Base-by-base conservation (phyloP, 2,329 filamentous ascomycete species). In the Aurifilum marmelostoma region DNA sequence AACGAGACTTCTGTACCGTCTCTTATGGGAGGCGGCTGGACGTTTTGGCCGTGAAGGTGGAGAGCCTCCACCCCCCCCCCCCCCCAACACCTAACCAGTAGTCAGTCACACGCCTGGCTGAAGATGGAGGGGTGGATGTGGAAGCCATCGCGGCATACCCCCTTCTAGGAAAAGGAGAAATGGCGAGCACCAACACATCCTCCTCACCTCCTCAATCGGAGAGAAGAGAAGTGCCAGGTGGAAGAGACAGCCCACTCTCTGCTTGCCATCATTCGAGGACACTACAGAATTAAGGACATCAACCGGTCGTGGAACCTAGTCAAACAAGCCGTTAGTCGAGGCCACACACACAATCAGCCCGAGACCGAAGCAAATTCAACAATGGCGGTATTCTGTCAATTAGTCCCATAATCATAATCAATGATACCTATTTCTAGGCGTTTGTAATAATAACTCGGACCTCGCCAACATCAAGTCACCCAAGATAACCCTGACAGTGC, bases 1-100 rank as follows among this genome's bases (percentile, higher is more conserved):
- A 11, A 60, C 14, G 52, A 39, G 6, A 27, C 18, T 27, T 29
- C 61, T 4, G 27, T 64, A 9, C 67, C 52, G 5, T 16, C n/a
- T 9, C 18, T 63, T 11, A 59, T 27, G 27, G 69, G 67, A n/a
- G 59, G 63, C 2, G 69, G 67, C 2, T 69, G 69, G 69, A 69
- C 69, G 1, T 71, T 69, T 29, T 71, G 69, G 67, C 37, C 68
- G n/a, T 71, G 60, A 70, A 29, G 9, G 11, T n/a, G 50, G 11
- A 11, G 18, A 47, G n/a, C n/a, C n/a, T n/a, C n/a, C n/a, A n/a
- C n/a, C n/a, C n/a, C n/a, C n/a, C n/a, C n/a, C n/a, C n/a, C n/a
- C n/a, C n/a, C n/a, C n/a, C n/a, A n/a, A n/a, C n/a, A n/a, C n/a
- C n/a, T n/a, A n/a, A n/a, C n/a, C n/a, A n/a, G n/a, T n/a, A n/a